These are phyloP conservation scores for Phytopythium helicoides DNA, from an alignment of 352 stramenopile species.

Conservation along the genomic window DNA sequence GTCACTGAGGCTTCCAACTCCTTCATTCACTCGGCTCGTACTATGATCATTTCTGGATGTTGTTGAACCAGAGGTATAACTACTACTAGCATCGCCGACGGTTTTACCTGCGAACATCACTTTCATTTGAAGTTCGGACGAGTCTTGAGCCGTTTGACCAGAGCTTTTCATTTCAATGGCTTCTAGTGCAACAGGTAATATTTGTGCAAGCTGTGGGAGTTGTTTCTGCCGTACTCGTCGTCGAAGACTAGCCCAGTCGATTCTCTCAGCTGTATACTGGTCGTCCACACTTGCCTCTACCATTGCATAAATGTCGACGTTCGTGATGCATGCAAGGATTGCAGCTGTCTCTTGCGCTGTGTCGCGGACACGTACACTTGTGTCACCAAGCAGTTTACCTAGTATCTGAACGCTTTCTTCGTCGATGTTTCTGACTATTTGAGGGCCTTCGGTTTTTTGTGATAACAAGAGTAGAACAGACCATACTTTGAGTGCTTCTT, in stretches of 20 bases:
- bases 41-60: no score
- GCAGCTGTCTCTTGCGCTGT: constrained; percentile 44
- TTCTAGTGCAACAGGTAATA: neutral
- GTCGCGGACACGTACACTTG: constrained; percentile 33
- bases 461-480: constrained; percentile 41
- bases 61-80: no score
- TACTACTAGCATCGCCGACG: no score
- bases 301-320: constrained; percentile 38
- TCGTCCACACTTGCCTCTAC: constrained; percentile 49
- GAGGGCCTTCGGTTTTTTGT: constrained; percentile 7
- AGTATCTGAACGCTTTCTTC: constrained; percentile 31
- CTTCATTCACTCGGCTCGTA: neutral
- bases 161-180: neutral
- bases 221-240: constrained; percentile 31
- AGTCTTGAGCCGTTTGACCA: constrained; percentile 33
- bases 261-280: constrained; percentile 44
- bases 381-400: constrained; percentile 47
- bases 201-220: constrained; percentile 12
- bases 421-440: constrained; percentile 7
- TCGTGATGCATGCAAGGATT: constrained; percentile 27
- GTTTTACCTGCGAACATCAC: constrained; percentile 1
- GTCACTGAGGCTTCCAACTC: constrained; percentile 34
- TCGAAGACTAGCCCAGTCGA: constrained; percentile 49
- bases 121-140: constrained; percentile 41
- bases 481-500: constrained; percentile 61